phyloP scores from a whole-genome alignment of 768 basidiomycete genomes.

The Tylopilus sp. region DNA sequence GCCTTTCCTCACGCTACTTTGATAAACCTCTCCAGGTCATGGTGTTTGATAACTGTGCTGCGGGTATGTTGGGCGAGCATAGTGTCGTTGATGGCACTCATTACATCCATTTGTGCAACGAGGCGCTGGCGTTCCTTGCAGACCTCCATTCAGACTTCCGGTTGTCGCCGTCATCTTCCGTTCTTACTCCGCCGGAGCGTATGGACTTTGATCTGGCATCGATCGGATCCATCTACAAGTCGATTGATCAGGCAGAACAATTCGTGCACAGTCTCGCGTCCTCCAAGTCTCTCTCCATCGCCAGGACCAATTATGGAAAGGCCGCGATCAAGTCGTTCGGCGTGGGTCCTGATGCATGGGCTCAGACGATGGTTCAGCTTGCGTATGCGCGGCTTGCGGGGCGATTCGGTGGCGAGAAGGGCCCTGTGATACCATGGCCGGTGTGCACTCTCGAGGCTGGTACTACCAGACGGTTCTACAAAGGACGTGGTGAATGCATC shows the following conservation, averaged over 20 bases:
- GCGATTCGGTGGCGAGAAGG: conserved; percentile 16
- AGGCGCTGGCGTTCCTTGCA: conserved; percentile 58
- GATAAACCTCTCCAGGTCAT: conserved; percentile 90
- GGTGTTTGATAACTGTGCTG: conserved; percentile 75
- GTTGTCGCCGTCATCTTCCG: conserved; percentile 19
- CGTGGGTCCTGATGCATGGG: conserved; percentile 91
- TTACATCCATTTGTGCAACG: conserved; percentile 67
- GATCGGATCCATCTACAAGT: conserved; percentile 30
- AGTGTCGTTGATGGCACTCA: conserved; percentile 91
- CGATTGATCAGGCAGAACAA: conserved; percentile 54
- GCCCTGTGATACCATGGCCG: conserved; percentile 36
- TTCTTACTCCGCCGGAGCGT: conserved; percentile 38
- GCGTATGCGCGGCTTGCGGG: conserved; percentile 75
- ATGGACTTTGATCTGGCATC: conserved; percentile 63
- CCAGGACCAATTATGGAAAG: conserved; percentile 79
- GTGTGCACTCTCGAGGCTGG: conserved; percentile 93
- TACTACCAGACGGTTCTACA: conserved; percentile 81
- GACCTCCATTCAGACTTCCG: conserved; percentile 63
- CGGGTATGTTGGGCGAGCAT: conserved; percentile 92
- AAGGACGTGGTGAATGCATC: conserved; percentile 91
- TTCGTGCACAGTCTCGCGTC: conserved; percentile 56
- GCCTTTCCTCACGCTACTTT: conserved; percentile 77
- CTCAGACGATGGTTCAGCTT: conserved; percentile 88
- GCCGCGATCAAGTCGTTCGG: conserved; percentile 80
- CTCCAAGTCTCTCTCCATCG: conserved; percentile 59